phyloP scores from a whole-genome alignment of 2,329 filamentous ascomycete species.

The Penicillium janthinellum region DNA sequence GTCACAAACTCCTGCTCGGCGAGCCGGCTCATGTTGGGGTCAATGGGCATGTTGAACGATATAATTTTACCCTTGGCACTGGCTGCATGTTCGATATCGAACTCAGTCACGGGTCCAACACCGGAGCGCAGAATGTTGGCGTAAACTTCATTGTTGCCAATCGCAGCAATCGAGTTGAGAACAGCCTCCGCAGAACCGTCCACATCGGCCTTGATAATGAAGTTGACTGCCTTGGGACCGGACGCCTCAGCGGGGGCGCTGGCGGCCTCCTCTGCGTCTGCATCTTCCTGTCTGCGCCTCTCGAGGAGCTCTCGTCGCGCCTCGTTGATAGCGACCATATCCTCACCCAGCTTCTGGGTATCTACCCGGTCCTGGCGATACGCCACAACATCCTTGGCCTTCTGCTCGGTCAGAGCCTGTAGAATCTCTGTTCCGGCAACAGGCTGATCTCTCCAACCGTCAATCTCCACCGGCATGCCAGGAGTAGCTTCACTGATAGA shows the following conservation, averaged over 20 bases:
- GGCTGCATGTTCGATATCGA: constrained; percentile 84
- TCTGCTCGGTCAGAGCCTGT: constrained; percentile 76
- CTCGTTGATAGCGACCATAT: constrained; percentile 78
- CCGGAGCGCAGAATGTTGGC: constrained; percentile 74
- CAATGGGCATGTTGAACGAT: constrained; percentile 78
- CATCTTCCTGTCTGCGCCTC: constrained; percentile 40
- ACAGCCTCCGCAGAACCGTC: constrained; percentile 93
- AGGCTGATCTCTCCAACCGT: constrained; percentile 91
- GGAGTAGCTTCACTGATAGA: constrained; percentile 74
- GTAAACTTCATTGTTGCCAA: constrained; percentile 83
- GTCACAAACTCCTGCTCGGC: constrained; percentile 72
- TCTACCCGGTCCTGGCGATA: constrained; percentile 74
- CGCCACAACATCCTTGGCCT: constrained; percentile 74
- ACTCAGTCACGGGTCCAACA: constrained; percentile 79
- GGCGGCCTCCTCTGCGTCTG: constrained; percentile 37
- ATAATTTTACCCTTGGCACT: constrained; percentile 75
- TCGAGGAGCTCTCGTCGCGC: constrained; percentile 63
- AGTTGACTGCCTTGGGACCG: constrained; percentile 65
- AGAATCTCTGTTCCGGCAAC: constrained; percentile 84
- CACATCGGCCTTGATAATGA: constrained; percentile 90
- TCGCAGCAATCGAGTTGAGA: constrained; percentile 69
- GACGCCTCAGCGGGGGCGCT: constrained; percentile 44
- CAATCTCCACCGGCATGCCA: constrained; percentile 85
- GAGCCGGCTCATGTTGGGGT: constrained; percentile 66
- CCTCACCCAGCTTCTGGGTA: constrained; percentile 63